A percentile compares a stretch with the other conserved stretches of the same genome.
Evolutionary conservation across 1,284 basidiomycete species (phyloP).

Genomic region (Trichosporon ovoides): DNA sequence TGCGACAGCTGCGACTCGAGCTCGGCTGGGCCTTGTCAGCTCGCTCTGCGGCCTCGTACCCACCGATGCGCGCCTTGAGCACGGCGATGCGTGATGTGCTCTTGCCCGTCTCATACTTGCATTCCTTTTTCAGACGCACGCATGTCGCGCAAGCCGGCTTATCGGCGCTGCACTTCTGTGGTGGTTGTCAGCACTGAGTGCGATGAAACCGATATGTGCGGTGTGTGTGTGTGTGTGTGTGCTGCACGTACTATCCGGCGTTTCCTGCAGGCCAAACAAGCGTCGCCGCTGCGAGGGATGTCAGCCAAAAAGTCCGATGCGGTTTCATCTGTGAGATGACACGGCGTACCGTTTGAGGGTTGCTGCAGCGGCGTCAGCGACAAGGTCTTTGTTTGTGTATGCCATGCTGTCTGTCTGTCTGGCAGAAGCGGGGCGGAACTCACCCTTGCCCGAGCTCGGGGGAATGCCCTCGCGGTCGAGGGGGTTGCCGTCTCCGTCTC

Average conservation of each 20-base stretch:
- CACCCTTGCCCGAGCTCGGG: conserved; percentile 17
- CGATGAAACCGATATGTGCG: no score
- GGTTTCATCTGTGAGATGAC: not conserved
- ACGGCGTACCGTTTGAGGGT: conserved; percentile 19
- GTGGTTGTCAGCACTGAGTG: not conserved
- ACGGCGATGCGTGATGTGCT: conserved; percentile 26
- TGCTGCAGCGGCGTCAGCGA: conserved; percentile 9
- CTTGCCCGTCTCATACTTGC: conserved; percentile 29
- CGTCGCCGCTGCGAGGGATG: conserved; percentile 27
- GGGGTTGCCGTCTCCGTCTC: not conserved
- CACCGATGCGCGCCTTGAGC: conserved; percentile 27
- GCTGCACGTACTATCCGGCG: conserved; percentile 26
- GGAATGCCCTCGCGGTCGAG: conserved; percentile 7
- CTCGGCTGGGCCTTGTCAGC: conserved; percentile 17
- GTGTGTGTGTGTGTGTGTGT: not conserved
- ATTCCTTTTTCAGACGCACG: conserved; percentile 24
- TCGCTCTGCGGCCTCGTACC: not conserved
- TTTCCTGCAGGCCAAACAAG: conserved; percentile 30
- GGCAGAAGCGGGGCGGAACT: no score
- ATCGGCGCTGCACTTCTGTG: conserved; percentile 28
- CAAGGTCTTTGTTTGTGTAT: not conserved
- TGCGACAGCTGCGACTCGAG: conserved; percentile 17
- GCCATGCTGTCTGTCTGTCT: no score
- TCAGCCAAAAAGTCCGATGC: conserved; percentile 8
- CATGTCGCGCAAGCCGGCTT: conserved; percentile 31